A percentile compares a stretch with the other conserved stretches of the same genome.
Evolutionary conservation across 1,284 basidiomycete genomes (phyloP).

Genomic region (Rhodofomes roseus): DNA sequence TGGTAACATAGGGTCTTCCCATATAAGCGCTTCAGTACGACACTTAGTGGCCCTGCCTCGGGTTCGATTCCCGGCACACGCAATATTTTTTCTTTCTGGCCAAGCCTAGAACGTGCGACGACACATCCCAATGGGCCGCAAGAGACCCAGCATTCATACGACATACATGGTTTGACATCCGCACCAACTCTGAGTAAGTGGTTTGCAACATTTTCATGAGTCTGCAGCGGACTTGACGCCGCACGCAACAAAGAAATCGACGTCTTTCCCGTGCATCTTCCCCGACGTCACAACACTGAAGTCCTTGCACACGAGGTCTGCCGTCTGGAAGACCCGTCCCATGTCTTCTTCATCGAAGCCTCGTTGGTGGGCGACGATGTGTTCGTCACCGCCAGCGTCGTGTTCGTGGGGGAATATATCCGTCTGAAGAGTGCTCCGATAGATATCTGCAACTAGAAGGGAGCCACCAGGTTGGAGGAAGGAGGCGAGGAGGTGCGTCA

Average conservation of each 20-base stretch:
- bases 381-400: slow-evolving; percentile 7
- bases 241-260: slow-evolving; percentile 48
- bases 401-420: slow-evolving; percentile 20
- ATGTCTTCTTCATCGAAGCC: slow-evolving; percentile 51
- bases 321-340: slow-evolving; percentile 40
- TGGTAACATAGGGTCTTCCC: slow-evolving; percentile 40
- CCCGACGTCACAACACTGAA: slow-evolving; percentile 34
- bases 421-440: slow-evolving; percentile 22
- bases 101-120: too few relatives aligned
- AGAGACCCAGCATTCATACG: too few relatives aligned
- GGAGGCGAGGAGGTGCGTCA: slow-evolving; percentile 47
- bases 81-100: slow-evolving; percentile 16
- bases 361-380: slow-evolving; percentile 47
- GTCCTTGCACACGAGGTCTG: slow-evolving; percentile 40
- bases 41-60: slow-evolving; percentile 55
- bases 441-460: slow-evolving; percentile 57
- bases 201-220: too few relatives aligned
- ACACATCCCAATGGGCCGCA: too few relatives aligned
- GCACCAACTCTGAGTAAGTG: too few relatives aligned
- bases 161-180: too few relatives aligned
- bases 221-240: slow-evolving; percentile 32
- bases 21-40: too few relatives aligned
- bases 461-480: slow-evolving; percentile 61
- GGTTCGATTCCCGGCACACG: slow-evolving; percentile 55
- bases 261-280: slow-evolving; percentile 30